A percentile compares a stretch with the other conserved stretches of the same genome.
These are phyloP conservation scores for Sugiyamaella pinicola DNA, from an alignment of 1,139 yeast genomes.

Conservation along the genomic window DNA sequence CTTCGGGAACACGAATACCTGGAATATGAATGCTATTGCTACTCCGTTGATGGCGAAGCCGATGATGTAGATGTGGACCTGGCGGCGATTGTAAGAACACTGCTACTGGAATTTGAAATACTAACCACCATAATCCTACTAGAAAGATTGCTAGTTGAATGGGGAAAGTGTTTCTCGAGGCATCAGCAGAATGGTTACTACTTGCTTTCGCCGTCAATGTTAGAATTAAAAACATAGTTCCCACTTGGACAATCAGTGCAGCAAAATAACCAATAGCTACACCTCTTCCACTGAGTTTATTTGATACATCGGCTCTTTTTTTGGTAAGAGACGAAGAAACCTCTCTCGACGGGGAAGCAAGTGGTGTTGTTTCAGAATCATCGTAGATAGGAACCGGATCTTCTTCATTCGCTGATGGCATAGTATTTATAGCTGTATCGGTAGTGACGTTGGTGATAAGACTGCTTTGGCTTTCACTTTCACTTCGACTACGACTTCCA, in stretches of 20 bases:
- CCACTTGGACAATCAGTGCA: constrained; percentile 62
- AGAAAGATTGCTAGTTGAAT: constrained; percentile 57
- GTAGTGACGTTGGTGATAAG: too few relatives aligned
- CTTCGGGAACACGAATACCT: constrained; percentile 24
- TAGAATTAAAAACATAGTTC: constrained; percentile 54
- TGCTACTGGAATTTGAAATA: constrained; percentile 61
- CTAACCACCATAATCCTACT: constrained; percentile 72
- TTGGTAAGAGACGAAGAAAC: constrained; percentile 7
- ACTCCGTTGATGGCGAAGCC: constrained; percentile 19
- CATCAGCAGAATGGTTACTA: constrained; percentile 43
- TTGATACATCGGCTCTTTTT: constrained; percentile 22
- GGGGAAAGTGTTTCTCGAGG: constrained; percentile 40
- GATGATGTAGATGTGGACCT: constrained; percentile 40
- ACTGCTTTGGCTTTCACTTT: too few relatives aligned
- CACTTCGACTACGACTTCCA: constrained; percentile 10
- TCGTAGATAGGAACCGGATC: constrained; percentile 7
- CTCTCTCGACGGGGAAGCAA: not conserved
- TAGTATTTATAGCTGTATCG: too few relatives aligned
- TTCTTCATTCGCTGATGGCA: too few relatives aligned
- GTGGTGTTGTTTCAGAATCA: constrained; percentile 13
- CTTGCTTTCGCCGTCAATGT: constrained; percentile 25
- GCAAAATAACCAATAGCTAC: constrained; percentile 67
- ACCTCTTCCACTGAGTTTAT: constrained; percentile 60
- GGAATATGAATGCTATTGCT: constrained; percentile 23
- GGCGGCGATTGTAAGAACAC: constrained; percentile 50